Conservation (phyloP, 345 rosid genomes). For the Mangifera indica region DNA sequence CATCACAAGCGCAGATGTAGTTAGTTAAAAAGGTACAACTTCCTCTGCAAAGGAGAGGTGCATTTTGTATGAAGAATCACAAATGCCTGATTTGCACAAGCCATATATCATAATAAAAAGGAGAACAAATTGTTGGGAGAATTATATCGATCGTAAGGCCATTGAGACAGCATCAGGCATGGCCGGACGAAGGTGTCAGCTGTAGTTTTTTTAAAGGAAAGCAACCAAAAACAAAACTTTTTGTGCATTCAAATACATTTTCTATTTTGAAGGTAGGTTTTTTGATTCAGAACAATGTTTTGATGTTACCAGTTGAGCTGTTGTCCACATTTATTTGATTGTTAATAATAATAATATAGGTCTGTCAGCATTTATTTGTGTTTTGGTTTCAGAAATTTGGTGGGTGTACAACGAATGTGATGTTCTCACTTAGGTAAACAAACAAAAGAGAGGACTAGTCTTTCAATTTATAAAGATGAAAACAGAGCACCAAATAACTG, state of each 20-base stretch:
- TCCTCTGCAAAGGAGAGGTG: conserved; percentile 6
- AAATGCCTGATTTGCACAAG: conserved; percentile 8
- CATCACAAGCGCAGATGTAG: not conserved
- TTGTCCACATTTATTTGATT: conserved; percentile 21
- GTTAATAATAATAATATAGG: conserved; percentile 18
- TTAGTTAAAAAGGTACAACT: conserved; percentile 13
- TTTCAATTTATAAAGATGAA: no score
- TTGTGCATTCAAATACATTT: conserved; percentile 23
- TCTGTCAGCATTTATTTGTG: not conserved
- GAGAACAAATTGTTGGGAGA: conserved; percentile 10
- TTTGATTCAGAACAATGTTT: conserved; percentile 18
- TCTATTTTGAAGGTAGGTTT: conserved; percentile 26
- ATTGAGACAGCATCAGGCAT: not conserved
- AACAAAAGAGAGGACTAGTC: no score
- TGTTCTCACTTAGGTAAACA: no score
- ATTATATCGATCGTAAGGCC: not conserved
- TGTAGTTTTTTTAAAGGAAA: not conserved
- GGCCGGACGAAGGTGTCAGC: not conserved
- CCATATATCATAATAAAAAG: conserved; percentile 14
- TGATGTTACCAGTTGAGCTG: no score
- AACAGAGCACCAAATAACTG: no score
- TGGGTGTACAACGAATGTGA: not conserved
- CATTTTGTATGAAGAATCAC: conserved; percentile 10
- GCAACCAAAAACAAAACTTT: conserved; percentile 10
- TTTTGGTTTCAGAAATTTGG: not conserved